Conservation (phyloP, 441 rosid species). For the Pelargonium myrrhifolium region DNA sequence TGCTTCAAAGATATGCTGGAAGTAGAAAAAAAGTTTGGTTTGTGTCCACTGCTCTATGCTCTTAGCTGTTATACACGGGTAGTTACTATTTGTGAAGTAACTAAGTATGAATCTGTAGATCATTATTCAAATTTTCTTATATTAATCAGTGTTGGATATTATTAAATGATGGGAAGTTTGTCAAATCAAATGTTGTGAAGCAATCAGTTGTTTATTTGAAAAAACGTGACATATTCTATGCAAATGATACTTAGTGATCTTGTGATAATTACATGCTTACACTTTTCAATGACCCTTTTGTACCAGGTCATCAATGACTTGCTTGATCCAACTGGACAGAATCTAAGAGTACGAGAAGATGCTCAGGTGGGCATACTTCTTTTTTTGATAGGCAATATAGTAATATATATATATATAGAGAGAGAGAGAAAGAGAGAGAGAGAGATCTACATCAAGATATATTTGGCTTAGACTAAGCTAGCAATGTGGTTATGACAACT, state of each 20-base stretch:
- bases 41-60: background rate
- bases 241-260: background rate
- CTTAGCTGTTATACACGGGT: background rate
- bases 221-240: background rate
- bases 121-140: too few relatives aligned
- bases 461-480: too few relatives aligned
- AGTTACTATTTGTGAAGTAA: too few relatives aligned
- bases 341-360: conserved; percentile 95
- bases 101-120: too few relatives aligned
- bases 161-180: too few relatives aligned
- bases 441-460: too few relatives aligned
- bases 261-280: conserved; percentile 16
- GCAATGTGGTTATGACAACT: too few relatives aligned
- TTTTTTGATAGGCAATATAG: background rate
- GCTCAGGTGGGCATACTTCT: conserved; percentile 54
- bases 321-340: conserved; percentile 96
- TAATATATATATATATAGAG: too few relatives aligned
- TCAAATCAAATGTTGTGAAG: background rate
- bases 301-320: conserved; percentile 92
- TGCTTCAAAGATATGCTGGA: too few relatives aligned
- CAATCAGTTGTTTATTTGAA: background rate
- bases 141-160: too few relatives aligned
- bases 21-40: too few relatives aligned
- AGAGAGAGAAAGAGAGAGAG: too few relatives aligned
- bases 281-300: conserved; percentile 16